A percentile compares a stretch with the other conserved stretches of the same genome.
These are phyloP conservation scores for Dryas drummondii DNA, from an alignment of 306 rosid genomes.

Conservation along the genomic window DNA sequence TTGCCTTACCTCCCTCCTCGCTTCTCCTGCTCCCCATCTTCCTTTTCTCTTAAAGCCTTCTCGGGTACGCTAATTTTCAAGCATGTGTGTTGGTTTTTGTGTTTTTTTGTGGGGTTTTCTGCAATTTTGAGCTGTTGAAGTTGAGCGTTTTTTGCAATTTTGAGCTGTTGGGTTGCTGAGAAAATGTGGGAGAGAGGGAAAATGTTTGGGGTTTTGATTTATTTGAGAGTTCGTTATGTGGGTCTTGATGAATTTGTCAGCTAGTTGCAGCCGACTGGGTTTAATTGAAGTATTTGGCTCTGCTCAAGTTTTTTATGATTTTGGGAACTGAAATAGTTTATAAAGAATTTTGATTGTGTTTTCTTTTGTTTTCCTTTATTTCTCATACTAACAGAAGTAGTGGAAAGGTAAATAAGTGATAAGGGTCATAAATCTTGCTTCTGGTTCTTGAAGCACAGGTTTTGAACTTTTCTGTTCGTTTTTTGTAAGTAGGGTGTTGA, in stretches of 20 bases:
- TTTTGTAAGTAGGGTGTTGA: not conserved
- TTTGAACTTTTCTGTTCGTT: not conserved
- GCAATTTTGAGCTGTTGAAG: not conserved
- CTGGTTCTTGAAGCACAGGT: not conserved
- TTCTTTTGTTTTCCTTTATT: not conserved
- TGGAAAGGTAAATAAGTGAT: not conserved
- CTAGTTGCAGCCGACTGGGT: not conserved
- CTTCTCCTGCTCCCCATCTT: constrained; percentile 44
- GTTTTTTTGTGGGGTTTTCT: not conserved
- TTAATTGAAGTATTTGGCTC: not conserved
- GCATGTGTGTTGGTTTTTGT: not conserved
- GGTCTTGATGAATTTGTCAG: not conserved
- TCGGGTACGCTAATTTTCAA: constrained; percentile 43
- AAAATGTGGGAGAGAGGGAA: constrained; percentile 10
- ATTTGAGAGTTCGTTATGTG: not conserved
- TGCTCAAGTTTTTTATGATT: not conserved
- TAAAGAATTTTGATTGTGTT: not conserved
- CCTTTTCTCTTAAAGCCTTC: constrained; percentile 40
- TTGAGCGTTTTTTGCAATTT: not conserved
- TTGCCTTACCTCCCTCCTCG: constrained; percentile 78
- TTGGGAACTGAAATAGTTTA: not conserved
- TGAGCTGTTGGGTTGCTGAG: constrained; percentile 12
- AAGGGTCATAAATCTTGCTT: not conserved
- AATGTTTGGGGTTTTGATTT: not conserved
- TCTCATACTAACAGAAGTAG: not conserved